Conservation (phyloP, 306 rosid species). For the Vigna hirtella region DNA sequence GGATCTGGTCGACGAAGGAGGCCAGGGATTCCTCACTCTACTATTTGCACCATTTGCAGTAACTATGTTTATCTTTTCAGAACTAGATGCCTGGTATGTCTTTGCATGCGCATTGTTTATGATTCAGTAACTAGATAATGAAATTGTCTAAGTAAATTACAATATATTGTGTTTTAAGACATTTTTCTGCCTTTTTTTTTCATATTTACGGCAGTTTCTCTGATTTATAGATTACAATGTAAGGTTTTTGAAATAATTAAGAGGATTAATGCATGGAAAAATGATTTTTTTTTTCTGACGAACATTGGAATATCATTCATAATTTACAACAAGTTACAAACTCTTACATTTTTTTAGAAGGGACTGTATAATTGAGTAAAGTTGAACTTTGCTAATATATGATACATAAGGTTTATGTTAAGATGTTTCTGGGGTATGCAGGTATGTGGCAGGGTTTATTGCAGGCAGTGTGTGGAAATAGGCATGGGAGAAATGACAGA, state of each 20-base stretch:
- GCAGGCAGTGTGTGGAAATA: conserved; percentile 68
- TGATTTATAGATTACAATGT: too few species aligned
- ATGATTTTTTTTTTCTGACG: too few species aligned
- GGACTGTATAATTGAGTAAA: too few species aligned
- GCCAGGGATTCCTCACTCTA: conserved; percentile 86
- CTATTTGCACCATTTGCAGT: conserved; percentile 74
- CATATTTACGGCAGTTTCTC: too few species aligned
- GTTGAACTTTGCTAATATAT: too few species aligned
- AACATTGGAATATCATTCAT: too few species aligned
- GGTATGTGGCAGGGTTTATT: conserved; percentile 95
- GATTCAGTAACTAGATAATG: neutral
- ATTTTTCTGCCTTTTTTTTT: too few species aligned
- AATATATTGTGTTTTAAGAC: too few species aligned
- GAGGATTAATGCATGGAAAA: too few species aligned
- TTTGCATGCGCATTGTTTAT: neutral
- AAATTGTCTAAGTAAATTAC: too few species aligned
- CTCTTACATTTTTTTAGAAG: neutral
- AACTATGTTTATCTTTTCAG: conserved; percentile 68
- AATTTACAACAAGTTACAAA: neutral
- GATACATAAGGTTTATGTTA: neutral
- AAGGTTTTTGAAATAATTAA: too few species aligned
- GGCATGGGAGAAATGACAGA: conserved; percentile 95
- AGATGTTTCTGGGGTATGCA: conserved; percentile 42
- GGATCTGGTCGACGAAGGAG: conserved; percentile 53
- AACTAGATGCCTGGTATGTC: conserved; percentile 79